phyloP scores from a whole-genome alignment of 495 filamentous ascomycete genomes.

The Penicillium odoratum region DNA sequence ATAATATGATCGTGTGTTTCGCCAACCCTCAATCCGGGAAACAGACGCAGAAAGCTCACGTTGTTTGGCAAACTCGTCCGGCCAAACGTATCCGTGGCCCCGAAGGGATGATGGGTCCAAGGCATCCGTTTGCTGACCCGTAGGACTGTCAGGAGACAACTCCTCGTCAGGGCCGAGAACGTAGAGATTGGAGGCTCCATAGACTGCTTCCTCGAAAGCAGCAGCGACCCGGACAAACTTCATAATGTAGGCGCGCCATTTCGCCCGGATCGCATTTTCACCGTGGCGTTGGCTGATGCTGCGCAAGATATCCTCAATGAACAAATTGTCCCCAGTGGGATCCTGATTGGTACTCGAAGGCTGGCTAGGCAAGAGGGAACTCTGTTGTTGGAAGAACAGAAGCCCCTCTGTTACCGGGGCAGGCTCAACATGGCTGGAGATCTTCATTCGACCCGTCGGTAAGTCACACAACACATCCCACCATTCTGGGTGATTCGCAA shows the following conservation, averaged over 20 bases:
- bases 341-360: slow-evolving; percentile 54
- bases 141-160: slow-evolving; percentile 47
- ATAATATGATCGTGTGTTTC: slow-evolving; percentile 91
- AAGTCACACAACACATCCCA: slow-evolving; percentile 98
- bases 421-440: slow-evolving; percentile 76
- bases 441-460: slow-evolving; percentile 88
- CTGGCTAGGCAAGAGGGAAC: slow-evolving; percentile 52
- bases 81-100: slow-evolving; percentile 95
- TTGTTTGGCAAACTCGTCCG: slow-evolving; percentile 74
- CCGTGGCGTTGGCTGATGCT: slow-evolving; percentile 85
- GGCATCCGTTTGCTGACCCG: slow-evolving; percentile 42
- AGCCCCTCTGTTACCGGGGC: slow-evolving; percentile 79
- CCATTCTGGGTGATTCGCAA: slow-evolving; percentile 94
- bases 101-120: slow-evolving; percentile 60
- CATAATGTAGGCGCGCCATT: slow-evolving; percentile 85
- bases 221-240: slow-evolving; percentile 91
- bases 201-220: slow-evolving; percentile 93
- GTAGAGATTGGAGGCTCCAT: slow-evolving; percentile 86
- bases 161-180: slow-evolving; percentile 66
- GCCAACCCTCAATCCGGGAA: slow-evolving; percentile 91
- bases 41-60: slow-evolving; percentile 87
- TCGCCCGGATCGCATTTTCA: slow-evolving; percentile 84
- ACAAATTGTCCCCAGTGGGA: slow-evolving; percentile 82
- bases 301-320: slow-evolving; percentile 81
- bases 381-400: slow-evolving; percentile 81